Evolutionary conservation across 768 basidiomycete species (phyloP), one percentile per base, ranked within the genome.

Genomic region (Pholiota microspora): DNA sequence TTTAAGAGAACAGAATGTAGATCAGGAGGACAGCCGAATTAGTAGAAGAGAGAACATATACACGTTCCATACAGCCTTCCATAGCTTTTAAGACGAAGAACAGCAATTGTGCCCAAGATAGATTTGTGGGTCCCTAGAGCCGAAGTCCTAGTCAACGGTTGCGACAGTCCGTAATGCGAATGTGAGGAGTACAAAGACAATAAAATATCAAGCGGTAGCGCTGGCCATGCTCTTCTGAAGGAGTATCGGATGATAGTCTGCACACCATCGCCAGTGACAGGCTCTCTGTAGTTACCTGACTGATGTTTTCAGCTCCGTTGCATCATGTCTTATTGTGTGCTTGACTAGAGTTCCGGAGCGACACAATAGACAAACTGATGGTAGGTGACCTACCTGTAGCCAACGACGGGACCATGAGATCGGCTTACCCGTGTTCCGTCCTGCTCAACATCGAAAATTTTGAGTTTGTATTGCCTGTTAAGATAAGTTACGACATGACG

Each of bases 401-500:
- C n/a, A n/a, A n/a, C n/a, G n/a, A n/a, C n/a, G n/a, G n/a, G n/a
- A n/a, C n/a, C n/a, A n/a, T n/a, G n/a, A n/a, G n/a, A n/a, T n/a
- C n/a, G n/a, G n/a, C n/a, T n/a, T n/a, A n/a, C n/a, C n/a, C n/a
- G n/a, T n/a, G n/a, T n/a, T n/a, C n/a, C n/a, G n/a, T n/a, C n/a
- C n/a, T n/a, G n/a, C n/a, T n/a, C n/a, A n/a, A n/a, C n/a, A n/a
- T n/a, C n/a, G n/a, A n/a, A n/a, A n/a, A n/a, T n/a, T n/a, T 29
- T 46, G 24, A 46, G 45, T 46, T 46, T 12, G 25, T 31, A 23
- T 34, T 31, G 21, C 16, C 23, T 27, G 29, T 16, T 9, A 15
- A 36, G 27, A 29, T 25, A 36, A 16, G 59, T 64, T 59, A 71
- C 45, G 59, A 62, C 71, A 74, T 73, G 45, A 93, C 88, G 46